Percentiles rank a stretch among this genome's conserved stretches.
These are phyloP conservation scores for Pyrenophora tritici-repentis DNA, from an alignment of 2,329 filamentous ascomycete species.

Conservation along the genomic window DNA sequence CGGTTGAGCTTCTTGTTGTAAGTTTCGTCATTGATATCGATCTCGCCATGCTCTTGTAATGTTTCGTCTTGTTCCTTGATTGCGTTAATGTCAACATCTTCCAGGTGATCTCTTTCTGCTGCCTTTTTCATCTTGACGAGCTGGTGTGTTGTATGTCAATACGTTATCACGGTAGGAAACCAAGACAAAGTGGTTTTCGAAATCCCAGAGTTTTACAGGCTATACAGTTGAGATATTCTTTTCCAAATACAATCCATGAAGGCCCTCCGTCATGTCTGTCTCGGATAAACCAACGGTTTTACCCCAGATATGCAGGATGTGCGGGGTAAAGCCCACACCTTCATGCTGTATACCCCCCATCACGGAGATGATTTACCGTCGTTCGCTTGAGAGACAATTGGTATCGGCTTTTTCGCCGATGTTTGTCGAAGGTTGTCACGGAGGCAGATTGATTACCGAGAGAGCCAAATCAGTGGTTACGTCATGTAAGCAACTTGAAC, in stretches of 20 bases:
- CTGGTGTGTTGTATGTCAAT: too few relatives aligned
- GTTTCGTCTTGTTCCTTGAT: not conserved
- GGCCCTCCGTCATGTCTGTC: not conserved
- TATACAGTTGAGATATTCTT: not conserved
- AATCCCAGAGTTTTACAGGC: too few relatives aligned
- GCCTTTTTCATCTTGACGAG: not conserved
- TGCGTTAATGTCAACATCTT: not conserved
- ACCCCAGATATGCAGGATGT: slow-evolving; percentile 1
- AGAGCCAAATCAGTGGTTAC: slow-evolving; percentile 46
- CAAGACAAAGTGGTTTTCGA: too few relatives aligned
- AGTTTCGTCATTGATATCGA: slow-evolving; percentile 1
- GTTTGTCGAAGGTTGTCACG: not conserved
- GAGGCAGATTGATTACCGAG: not conserved
- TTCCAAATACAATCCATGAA: not conserved
- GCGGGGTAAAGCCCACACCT: slow-evolving; percentile 6
- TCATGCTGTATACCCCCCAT: not conserved
- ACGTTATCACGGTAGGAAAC: too few relatives aligned
- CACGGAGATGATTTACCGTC: not conserved
- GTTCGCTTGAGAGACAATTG: not conserved
- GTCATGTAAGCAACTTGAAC: not conserved
- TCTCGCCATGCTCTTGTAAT: not conserved
- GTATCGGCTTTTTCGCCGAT: slow-evolving; percentile 4
- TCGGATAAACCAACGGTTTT: slow-evolving; percentile 6
- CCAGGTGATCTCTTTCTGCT: not conserved
- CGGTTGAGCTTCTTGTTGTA: slow-evolving; percentile 4